Evolutionary conservation across 306 rosid genomes (phyloP).

Genomic region (Carpinus viminea): DNA sequence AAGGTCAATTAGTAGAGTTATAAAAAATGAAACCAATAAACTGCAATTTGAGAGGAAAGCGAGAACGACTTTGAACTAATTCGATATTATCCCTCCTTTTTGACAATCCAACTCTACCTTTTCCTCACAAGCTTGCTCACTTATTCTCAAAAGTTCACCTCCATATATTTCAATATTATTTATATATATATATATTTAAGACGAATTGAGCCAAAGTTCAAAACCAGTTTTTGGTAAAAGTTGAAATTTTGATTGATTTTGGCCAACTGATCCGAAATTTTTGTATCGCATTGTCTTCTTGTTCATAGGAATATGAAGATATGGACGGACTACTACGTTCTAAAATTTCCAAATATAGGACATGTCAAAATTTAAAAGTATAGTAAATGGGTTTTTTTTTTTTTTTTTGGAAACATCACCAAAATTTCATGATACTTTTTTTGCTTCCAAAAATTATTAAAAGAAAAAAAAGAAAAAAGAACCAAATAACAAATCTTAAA

Average conservation of each 20-base stretch:
- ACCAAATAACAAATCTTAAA: too few species aligned
- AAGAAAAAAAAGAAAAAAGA: neutral
- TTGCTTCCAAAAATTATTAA: neutral
- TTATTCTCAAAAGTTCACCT: neutral
- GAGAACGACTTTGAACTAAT: neutral
- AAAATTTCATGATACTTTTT: neutral
- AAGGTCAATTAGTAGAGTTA: neutral
- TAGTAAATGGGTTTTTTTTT: neutral
- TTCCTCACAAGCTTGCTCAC: neutral
- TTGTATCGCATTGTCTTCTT: neutral
- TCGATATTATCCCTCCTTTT: neutral
- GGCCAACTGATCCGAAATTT: neutral
- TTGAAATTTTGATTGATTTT: neutral
- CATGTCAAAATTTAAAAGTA: neutral
- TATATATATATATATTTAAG: neutral
- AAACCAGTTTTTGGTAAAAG: neutral
- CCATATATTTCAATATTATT: neutral
- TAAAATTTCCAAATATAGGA: neutral
- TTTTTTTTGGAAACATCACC: neutral
- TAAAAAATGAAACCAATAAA: neutral
- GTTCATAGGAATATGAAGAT: neutral
- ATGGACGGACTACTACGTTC: neutral
- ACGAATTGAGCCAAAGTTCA: neutral
- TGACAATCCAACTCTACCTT: conserved; percentile 4
- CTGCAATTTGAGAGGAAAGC: neutral